Conservation (phyloP, 140 eudicot genomes). For the Oenanthe javanica region DNA sequence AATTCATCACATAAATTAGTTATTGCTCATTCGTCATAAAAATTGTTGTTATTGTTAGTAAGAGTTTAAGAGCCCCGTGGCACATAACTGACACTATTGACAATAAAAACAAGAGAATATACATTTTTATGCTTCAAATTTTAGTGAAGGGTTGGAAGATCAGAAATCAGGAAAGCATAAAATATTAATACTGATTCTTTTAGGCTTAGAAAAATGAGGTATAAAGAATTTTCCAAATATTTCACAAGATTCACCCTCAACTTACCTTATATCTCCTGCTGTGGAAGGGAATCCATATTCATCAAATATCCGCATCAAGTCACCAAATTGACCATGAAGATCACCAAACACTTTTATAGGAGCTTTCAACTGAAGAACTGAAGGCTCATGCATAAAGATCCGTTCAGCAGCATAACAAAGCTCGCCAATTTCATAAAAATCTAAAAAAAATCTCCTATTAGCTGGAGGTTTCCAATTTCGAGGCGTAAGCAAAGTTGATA, state of each 20-base stretch:
- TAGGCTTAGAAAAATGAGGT: background rate
- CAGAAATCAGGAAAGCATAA: background rate
- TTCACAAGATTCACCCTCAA: conserved; percentile 5
- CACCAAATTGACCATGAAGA: conserved; percentile 98
- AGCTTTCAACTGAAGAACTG: conserved; percentile 92
- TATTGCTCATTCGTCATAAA: background rate
- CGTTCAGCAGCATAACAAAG: conserved; percentile 95
- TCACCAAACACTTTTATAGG: conserved; percentile 97
- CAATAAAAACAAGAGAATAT: background rate
- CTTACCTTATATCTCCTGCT: conserved; percentile 96
- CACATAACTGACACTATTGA: background rate
- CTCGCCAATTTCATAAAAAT: conserved; percentile 91
- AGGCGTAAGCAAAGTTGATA: conserved; percentile 77
- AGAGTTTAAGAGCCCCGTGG: background rate
- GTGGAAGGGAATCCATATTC: conserved; percentile 98
- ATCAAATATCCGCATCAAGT: conserved; percentile 88
- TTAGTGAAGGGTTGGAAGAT: background rate
- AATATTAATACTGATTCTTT: background rate
- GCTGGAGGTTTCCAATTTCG: conserved; percentile 88
- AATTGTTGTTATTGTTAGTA: background rate
- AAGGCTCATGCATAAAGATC: conserved; percentile 86
- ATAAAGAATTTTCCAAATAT: background rate
- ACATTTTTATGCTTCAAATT: background rate
- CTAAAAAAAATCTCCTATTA: conserved; percentile 82
- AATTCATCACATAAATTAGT: background rate